A percentile compares a stretch with the other conserved stretches of the same genome.
These are phyloP conservation scores for Rhizopogon salebrosus DNA, from an alignment of 768 basidiomycete genomes.

Conservation along the genomic window DNA sequence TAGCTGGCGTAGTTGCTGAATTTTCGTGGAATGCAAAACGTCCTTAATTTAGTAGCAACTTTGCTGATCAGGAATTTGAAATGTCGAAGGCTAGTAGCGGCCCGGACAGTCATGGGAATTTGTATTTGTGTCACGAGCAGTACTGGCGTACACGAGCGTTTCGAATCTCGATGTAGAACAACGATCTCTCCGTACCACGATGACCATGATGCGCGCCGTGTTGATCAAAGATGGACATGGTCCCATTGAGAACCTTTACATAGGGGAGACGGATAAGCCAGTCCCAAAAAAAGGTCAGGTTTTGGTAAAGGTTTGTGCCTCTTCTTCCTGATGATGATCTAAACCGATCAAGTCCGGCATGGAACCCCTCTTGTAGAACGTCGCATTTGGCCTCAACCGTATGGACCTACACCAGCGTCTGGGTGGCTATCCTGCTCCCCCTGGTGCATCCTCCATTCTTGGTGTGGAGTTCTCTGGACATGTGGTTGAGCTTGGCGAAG, in stretches of 20 bases:
- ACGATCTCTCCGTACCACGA: background rate
- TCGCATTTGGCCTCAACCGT: slow-evolving; percentile 84
- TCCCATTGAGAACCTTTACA: slow-evolving; percentile 68
- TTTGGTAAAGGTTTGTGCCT: slow-evolving; percentile 66
- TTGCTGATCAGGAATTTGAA: background rate
- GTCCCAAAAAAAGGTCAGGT: slow-evolving; percentile 53
- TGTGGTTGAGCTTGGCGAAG: slow-evolving; percentile 49
- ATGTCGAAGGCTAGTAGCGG: background rate
- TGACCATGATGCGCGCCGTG: slow-evolving; percentile 64
- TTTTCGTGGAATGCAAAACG: background rate
- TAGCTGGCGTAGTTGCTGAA: background rate
- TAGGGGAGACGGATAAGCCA: slow-evolving; percentile 69
- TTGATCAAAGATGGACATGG: slow-evolving; percentile 74
- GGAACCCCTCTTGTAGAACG: slow-evolving; percentile 39
- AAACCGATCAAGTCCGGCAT: background rate
- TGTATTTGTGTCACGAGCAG: background rate
- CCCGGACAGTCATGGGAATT: background rate
- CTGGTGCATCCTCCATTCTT: slow-evolving; percentile 68
- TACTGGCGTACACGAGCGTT: too few relatives aligned
- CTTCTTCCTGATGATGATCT: background rate
- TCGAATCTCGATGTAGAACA: background rate
- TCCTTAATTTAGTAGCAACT: background rate
- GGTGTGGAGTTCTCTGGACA: slow-evolving; percentile 85
- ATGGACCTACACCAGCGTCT: slow-evolving; percentile 77
- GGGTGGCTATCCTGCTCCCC: slow-evolving; percentile 72